Conservation (phyloP, 176 grass and related monocot species). For the Musa troglodytarum region DNA sequence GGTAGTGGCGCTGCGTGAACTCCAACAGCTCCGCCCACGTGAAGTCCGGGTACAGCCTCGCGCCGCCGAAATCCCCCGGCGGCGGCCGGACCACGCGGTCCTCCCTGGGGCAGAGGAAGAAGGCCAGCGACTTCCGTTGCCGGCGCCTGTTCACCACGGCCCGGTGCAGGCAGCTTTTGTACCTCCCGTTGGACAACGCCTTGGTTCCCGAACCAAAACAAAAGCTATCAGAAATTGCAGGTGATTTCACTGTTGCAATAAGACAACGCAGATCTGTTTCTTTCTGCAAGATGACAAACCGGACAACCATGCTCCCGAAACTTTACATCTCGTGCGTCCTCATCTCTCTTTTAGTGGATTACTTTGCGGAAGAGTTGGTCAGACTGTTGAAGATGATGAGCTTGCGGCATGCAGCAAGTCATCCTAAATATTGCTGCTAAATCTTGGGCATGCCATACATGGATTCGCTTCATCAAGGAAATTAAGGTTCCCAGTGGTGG, state of each 20-base stretch:
- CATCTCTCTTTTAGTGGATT: too few relatives aligned
- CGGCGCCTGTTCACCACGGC: slow-evolving; percentile 62
- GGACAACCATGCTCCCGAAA: too few relatives aligned
- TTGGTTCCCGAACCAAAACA: slow-evolving; percentile 6
- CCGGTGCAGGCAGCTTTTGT: slow-evolving; percentile 86
- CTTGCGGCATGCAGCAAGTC: too few relatives aligned
- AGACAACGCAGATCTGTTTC: too few relatives aligned
- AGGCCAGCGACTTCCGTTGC: slow-evolving; percentile 69
- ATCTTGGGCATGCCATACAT: too few relatives aligned
- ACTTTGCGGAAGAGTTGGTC: too few relatives aligned
- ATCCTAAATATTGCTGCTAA: too few relatives aligned
- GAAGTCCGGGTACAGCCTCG: slow-evolving; percentile 77
- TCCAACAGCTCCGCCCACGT: slow-evolving; percentile 75
- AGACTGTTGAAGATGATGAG: too few relatives aligned
- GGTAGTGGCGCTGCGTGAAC: slow-evolving; percentile 86
- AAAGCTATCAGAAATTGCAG: not conserved
- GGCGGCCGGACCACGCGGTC: slow-evolving; percentile 75
- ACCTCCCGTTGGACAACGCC: slow-evolving; percentile 83
- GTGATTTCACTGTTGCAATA: not conserved
- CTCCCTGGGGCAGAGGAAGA: slow-evolving; percentile 81
- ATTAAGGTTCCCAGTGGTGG: too few relatives aligned
- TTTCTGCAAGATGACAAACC: too few relatives aligned
- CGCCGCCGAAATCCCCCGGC: slow-evolving; percentile 1
- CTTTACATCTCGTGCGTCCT: too few relatives aligned
- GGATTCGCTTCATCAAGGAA: too few relatives aligned